These are phyloP conservation scores for Ustilago shanxiensis DNA, from an alignment of 1,284 basidiomycete genomes.

Conservation along the genomic window DNA sequence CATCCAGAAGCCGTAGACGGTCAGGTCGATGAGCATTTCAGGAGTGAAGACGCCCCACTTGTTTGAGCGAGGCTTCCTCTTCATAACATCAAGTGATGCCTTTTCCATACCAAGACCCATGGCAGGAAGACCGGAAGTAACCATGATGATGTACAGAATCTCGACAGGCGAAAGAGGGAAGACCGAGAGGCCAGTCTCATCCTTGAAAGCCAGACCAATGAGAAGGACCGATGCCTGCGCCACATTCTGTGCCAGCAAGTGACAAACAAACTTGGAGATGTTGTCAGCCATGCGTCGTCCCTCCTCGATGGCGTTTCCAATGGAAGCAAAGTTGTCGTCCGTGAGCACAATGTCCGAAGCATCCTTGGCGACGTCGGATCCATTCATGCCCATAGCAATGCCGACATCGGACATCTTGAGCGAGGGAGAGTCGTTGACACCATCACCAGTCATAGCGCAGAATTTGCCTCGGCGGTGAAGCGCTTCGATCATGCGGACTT, in stretches of 20 bases:
- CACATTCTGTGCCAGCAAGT: constrained; percentile 67
- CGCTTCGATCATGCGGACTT: constrained; percentile 76
- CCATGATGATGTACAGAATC: constrained; percentile 74
- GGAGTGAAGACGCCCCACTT: constrained; percentile 69
- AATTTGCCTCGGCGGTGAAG: constrained; percentile 72
- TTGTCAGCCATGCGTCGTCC: constrained; percentile 75
- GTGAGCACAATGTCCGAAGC: constrained; percentile 77
- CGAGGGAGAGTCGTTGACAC: constrained; percentile 69
- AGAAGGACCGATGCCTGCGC: constrained; percentile 71
- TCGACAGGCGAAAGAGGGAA: constrained; percentile 79
- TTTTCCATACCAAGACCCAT: constrained; percentile 74
- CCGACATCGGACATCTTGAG: constrained; percentile 69
- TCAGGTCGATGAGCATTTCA: constrained; percentile 73
- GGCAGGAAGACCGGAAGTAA: constrained; percentile 70
- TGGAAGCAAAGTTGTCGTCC: constrained; percentile 81
- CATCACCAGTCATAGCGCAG: constrained; percentile 69
- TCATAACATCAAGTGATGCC: constrained; percentile 76
- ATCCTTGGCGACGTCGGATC: constrained; percentile 71
- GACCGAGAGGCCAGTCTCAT: constrained; percentile 74
- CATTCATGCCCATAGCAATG: constrained; percentile 68
- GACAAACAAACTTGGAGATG: constrained; percentile 71
- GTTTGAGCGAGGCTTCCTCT: constrained; percentile 71
- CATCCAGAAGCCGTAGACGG: constrained; percentile 78
- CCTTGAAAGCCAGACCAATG: constrained; percentile 79
- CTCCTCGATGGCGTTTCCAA: constrained; percentile 78